Evolutionary conservation across 306 rosid genomes (phyloP).

Genomic region (Pachyrhizus erosus): DNA sequence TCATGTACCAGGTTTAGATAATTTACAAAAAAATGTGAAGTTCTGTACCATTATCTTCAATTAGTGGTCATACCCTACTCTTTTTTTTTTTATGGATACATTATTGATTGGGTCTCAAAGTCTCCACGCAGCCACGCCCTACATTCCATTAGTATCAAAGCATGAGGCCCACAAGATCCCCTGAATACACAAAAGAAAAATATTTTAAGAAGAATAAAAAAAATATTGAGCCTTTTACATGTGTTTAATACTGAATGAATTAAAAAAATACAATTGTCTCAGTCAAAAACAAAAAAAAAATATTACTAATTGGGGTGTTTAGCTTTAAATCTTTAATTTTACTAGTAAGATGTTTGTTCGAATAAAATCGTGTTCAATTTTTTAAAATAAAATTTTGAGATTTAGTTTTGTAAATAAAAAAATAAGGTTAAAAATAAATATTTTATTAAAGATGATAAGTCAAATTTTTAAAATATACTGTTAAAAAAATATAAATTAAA

Average conservation of each 20-base stretch:
- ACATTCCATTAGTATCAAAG: not conserved
- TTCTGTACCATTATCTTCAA: not conserved
- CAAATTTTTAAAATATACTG: no score
- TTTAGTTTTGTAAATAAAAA: no score
- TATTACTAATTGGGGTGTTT: no score
- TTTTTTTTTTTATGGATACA: not conserved
- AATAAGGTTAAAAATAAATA: no score
- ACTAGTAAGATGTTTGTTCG: no score
- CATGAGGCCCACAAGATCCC: slow-evolving; percentile 17
- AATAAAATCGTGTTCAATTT: no score
- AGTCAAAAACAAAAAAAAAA: not conserved
- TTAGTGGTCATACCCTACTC: not conserved
- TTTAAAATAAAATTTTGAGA: no score
- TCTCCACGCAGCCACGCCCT: not conserved
- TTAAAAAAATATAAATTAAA: no score
- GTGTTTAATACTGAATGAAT: not conserved
- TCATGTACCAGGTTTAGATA: not conserved
- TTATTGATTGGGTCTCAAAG: not conserved
- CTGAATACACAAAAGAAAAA: not conserved
- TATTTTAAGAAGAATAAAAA: no score
- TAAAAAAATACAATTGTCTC: not conserved
- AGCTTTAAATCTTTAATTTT: no score
- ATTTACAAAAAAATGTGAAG: not conserved
- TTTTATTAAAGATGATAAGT: no score
- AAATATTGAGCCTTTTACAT: not conserved